Percentiles rank a stretch among this genome's conserved stretches.
Conservation (phyloP, 2,329 filamentous ascomycete genomes). For the Plectosphaerella plurivora region DNA sequence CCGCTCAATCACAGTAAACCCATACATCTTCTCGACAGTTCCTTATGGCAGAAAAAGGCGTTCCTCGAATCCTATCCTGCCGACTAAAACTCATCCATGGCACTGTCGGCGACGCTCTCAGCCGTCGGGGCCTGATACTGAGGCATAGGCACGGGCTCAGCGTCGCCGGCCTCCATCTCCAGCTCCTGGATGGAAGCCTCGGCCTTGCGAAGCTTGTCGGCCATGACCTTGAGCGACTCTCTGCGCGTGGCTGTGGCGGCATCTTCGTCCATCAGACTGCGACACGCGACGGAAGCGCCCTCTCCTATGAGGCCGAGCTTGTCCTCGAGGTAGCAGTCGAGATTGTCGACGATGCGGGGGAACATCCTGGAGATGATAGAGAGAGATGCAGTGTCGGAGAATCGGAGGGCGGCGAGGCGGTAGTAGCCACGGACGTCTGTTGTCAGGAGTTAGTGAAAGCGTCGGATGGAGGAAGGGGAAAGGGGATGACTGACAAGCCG, state of each 20-base stretch:
- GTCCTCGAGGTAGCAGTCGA: conserved; percentile 37
- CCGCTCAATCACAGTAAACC: too few relatives aligned
- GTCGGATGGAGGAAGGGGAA: too few relatives aligned
- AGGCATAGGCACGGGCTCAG: not conserved
- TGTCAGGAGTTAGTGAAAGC: too few relatives aligned
- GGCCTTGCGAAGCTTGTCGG: conserved; percentile 41
- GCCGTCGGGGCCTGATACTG: not conserved
- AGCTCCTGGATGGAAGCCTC: conserved; percentile 40
- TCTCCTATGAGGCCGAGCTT: conserved; percentile 34
- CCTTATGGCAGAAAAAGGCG: too few relatives aligned
- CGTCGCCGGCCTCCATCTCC: conserved; percentile 26
- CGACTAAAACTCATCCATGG: not conserved
- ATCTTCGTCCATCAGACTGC: conserved; percentile 45
- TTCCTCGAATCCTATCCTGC: too few relatives aligned
- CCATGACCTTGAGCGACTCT: conserved; percentile 35
- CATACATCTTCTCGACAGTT: too few relatives aligned
- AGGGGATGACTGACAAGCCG: conserved; percentile 27
- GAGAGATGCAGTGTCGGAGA: conserved; percentile 52
- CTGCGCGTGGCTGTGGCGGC: conserved; percentile 33
- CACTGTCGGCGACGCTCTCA: not conserved
- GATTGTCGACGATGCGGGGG: conserved; percentile 33
- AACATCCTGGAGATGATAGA: conserved; percentile 45
- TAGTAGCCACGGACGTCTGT: conserved; percentile 64
- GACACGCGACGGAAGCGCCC: conserved; percentile 25
- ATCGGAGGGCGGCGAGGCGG: conserved; percentile 58